Base-by-base conservation (phyloP, 805 yeast genomes). In the Saccharomyces kudriavzevii region DNA sequence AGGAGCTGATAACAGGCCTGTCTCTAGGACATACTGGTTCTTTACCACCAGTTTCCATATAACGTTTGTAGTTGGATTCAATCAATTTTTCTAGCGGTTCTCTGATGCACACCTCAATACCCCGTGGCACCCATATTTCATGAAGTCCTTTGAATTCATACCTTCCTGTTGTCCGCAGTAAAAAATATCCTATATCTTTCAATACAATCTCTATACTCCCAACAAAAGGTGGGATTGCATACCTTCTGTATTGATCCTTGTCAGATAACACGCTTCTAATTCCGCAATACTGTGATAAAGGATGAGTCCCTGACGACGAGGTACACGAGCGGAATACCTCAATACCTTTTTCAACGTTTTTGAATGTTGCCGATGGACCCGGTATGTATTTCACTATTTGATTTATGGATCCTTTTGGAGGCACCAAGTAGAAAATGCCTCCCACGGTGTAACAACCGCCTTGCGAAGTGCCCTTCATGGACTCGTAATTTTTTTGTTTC, bases 131-230 rank as follows among this genome's bases (percentile, higher is more conserved):
- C 74, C 77, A 79, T 0, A 80, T 66, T 63, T 79, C 80, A 54
- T 73, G 75, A 4, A 75, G 54, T 0, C 73, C 74, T 24, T 58
- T 63, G 29, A 56, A 70, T 4, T 50, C 29, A 50, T 69, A 72
- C 10, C 57, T 61, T 11, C 89, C 86, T 0, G 87, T 83, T 1
- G 90, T 84, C 5, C 74, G 76, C 14, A 87, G 65, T 40, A 81
- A 77, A 2, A 86, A 56, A 59, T 77, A 83, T 0, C 94, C 94
- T n/a, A 83, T 64, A 55, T 82, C 82, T 51, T 79, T 80, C 9
- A 87, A 59, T 2, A 87, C 85, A 27, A 87, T 60, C 60, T 87
- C 95, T 9, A 87, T 70, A 4, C 78, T 64, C 0, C 92, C 92
- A 54, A 69, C 72, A 59, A 86, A 86, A n/a, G 89, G 87, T 0